Evolutionary conservation across 352 stramenopile species (phyloP).

Genomic region (Globisporangium cederbergense): DNA sequence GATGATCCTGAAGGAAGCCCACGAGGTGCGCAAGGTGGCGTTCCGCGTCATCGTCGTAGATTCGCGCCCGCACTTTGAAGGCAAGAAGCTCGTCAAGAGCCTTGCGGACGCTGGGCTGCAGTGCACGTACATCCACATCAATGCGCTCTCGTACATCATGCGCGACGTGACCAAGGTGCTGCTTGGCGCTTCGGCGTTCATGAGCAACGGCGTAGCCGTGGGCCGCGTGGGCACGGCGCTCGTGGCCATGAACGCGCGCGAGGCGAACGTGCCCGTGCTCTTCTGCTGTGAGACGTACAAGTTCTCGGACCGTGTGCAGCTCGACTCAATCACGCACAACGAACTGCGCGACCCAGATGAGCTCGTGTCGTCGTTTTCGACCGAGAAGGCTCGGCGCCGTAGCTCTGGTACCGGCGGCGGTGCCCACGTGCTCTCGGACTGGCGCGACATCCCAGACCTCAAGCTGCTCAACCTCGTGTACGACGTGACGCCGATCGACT

Average conservation of each 20-base stretch:
- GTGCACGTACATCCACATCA: constrained; percentile 93
- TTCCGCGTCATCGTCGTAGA: constrained; percentile 95
- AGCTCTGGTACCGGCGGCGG: constrained; percentile 13
- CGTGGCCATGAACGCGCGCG: constrained; percentile 90
- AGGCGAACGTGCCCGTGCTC: constrained; percentile 93
- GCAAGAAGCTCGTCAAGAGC: constrained; percentile 72
- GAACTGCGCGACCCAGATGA: constrained; percentile 95
- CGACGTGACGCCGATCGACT: constrained; percentile 96
- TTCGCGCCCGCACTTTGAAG: constrained; percentile 85
- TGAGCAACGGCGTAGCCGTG: constrained; percentile 94
- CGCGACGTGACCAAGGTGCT: constrained; percentile 96
- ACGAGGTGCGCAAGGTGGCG: constrained; percentile 27
- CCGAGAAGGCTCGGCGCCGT: constrained; percentile 43
- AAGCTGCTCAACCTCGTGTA: constrained; percentile 90
- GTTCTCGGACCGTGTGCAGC: constrained; percentile 93
- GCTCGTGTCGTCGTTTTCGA: constrained; percentile 60
- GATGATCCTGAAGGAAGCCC: constrained; percentile 65
- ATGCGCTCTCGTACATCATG: constrained; percentile 95
- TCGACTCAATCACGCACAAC: constrained; percentile 98
- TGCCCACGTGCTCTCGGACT: constrained; percentile 77
- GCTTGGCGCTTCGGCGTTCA: constrained; percentile 92
- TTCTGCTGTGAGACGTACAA: constrained; percentile 99
- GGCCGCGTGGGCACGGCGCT: constrained; percentile 89
- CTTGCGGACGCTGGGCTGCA: constrained; percentile 68
- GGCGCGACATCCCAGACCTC: constrained; percentile 65